Evolutionary conservation across 2,329 filamentous ascomycete genomes (phyloP), one percentile per base, ranked within the genome.

Genomic region (Orbilia quercus): DNA sequence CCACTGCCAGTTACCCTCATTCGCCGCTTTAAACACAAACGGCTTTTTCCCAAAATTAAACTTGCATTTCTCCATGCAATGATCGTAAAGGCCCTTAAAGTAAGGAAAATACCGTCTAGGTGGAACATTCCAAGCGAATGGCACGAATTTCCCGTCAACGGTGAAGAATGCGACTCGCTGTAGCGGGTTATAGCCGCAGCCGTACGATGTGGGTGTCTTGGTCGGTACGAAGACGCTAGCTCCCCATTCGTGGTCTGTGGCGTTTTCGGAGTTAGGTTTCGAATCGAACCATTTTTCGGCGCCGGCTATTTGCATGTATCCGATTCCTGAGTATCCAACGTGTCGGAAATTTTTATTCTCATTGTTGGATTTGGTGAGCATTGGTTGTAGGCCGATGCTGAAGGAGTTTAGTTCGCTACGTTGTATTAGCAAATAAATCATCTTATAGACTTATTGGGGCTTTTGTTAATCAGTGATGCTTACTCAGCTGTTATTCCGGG

Each of bases 161-260:
- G 65, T 62, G 22, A 62, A 70, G 28, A 70, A 70, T 12, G 62
- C 20, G 12, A 14, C 45, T 7, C 34, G 36, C 7, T 62, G 16
- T 22, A 60, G 44, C 1, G 54, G 47, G 20, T 70, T 70, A 2
- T 48, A 22, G 3, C 55, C 65, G 16, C 55, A 62, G 16, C 65
- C 65, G 22, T 22, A 51, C 7, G 38, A 20, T n/a, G 11, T 40
- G 28, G 50, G 25, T 7, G 16, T 38, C 38, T n/a, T 7, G 31
- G 31, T 36, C 18, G 50, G 16, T 6, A 16, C 4, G 18, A 5
- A 51, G 47, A 22, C 7, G 28, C 22, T 31, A 16, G 22, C 22
- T 7, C 7, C 44, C 18, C 5, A 16, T 9, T 51, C 28, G 28
- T 18, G 38, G 4, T 18, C 38, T 3, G 11, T 3, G 38, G 16